Percentiles rank a stretch among this genome's conserved stretches.
Conservation (phyloP, 2,329 filamentous ascomycete species). For the Alternaria sp. region DNA sequence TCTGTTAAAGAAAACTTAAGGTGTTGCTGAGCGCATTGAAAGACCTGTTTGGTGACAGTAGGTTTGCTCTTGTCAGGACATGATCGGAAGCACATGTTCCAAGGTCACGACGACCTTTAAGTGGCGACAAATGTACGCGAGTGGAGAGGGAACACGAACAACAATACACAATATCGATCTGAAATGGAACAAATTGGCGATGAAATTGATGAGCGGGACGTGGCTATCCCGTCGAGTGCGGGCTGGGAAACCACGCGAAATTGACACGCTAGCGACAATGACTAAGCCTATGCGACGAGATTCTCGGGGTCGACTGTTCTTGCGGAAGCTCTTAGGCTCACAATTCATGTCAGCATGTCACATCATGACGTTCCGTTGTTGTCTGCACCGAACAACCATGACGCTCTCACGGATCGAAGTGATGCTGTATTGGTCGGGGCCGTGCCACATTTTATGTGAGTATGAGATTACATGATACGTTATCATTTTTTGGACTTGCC, state of each 20-base stretch:
- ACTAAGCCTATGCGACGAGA: neutral
- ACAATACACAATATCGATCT: neutral
- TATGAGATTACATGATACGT: neutral
- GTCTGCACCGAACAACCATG: neutral
- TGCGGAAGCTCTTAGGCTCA: too few species aligned
- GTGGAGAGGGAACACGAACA: neutral
- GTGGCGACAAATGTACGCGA: neutral
- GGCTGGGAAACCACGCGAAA: slow-evolving; percentile 1
- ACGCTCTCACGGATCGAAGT: neutral
- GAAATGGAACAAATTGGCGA: neutral
- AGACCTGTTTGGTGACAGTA: neutral
- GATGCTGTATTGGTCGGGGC: neutral
- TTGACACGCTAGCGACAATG: slow-evolving; percentile 3
- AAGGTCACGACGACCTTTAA: neutral
- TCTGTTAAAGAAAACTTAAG: neutral
- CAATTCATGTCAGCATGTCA: neutral
- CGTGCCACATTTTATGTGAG: neutral
- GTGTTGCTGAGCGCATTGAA: neutral
- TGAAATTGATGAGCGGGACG: neutral
- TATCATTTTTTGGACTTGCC: neutral
- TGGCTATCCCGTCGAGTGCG: neutral
- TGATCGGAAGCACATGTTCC: neutral
- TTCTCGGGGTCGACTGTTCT: neutral
- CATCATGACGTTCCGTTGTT: neutral
- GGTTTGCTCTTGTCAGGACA: neutral